These are phyloP conservation scores for Lentithecium fluviatile DNA, from an alignment of 495 filamentous ascomycete genomes.

Conservation along the genomic window DNA sequence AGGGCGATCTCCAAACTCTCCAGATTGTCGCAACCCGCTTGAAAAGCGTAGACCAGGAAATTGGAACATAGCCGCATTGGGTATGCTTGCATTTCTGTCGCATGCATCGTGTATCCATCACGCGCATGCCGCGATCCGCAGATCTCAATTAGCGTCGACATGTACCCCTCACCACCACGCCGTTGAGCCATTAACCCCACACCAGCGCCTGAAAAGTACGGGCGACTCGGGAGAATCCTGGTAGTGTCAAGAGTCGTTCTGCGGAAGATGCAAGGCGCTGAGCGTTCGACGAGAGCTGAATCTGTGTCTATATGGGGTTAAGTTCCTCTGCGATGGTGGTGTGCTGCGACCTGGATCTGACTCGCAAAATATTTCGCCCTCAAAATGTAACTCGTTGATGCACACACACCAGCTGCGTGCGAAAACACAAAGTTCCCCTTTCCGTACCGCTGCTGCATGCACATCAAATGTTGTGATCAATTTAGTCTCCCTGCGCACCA, in stretches of 20 bases:
- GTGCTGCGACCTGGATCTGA: not conserved
- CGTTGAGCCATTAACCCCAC: not conserved
- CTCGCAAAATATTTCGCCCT: not conserved
- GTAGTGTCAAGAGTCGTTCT: too few relatives aligned
- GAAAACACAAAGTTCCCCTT: not conserved
- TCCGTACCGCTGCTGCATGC: not conserved
- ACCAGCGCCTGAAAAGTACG: not conserved
- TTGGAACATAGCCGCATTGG: slow-evolving; percentile 11
- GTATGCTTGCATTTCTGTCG: not conserved
- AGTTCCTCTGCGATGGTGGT: too few relatives aligned
- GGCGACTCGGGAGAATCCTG: too few relatives aligned
- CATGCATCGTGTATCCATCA: slow-evolving; percentile 3
- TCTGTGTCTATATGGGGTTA: too few relatives aligned
- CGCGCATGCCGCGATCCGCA: slow-evolving; percentile 8
- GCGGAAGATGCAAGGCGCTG: too few relatives aligned
- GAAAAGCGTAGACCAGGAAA: slow-evolving; percentile 3
- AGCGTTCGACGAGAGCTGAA: too few relatives aligned
- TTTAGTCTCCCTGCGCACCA: not conserved
- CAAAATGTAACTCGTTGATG: not conserved
- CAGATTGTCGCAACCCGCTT: not conserved
- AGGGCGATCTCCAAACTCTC: not conserved
- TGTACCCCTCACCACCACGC: not conserved
- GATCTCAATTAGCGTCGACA: slow-evolving; percentile 7
- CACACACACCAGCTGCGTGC: not conserved
- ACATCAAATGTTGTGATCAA: not conserved